Percentiles rank a stretch among this genome's conserved stretches.
phyloP scores from a whole-genome alignment of 2,329 filamentous ascomycete species.

The Apiospora koreana region DNA sequence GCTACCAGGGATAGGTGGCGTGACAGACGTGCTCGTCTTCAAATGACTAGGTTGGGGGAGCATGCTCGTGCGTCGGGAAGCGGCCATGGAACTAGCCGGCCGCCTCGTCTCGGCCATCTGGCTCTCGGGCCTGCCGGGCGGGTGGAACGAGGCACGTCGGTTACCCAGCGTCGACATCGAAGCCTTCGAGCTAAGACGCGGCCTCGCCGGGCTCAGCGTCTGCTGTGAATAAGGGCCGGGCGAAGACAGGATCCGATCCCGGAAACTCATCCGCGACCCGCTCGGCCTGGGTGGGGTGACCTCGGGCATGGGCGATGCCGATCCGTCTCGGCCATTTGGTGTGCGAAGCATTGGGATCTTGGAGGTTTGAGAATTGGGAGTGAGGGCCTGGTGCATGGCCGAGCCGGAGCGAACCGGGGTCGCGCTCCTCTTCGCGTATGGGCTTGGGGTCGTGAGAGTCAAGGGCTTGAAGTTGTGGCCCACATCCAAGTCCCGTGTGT shows the following conservation, averaged over 20 bases:
- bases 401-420: conserved; percentile 38
- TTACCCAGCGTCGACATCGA: conserved; percentile 44
- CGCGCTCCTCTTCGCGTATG: conserved; percentile 50
- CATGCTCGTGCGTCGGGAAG: conserved; percentile 52
- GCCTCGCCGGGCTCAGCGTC: conserved; percentile 38
- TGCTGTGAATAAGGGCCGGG: conserved; percentile 51
- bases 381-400: conserved; percentile 38
- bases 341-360: conserved; percentile 52
- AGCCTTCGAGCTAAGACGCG: conserved; percentile 43
- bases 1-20: neutral
- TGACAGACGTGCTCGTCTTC: conserved; percentile 34
- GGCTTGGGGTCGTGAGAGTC: conserved; percentile 59
- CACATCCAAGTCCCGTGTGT: conserved; percentile 62
- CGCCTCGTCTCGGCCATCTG: conserved; percentile 37
- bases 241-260: conserved; percentile 50
- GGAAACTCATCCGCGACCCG: conserved; percentile 51
- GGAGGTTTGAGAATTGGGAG: conserved; percentile 43
- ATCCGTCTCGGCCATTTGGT: conserved; percentile 45
- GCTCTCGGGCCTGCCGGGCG: conserved; percentile 39
- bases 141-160: conserved; percentile 56
- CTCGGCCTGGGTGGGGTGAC: conserved; percentile 46
- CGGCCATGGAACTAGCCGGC: conserved; percentile 59
- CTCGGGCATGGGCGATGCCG: conserved; percentile 49
- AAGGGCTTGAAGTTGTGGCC: conserved; percentile 69
- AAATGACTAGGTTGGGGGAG: conserved; percentile 48